phyloP scores from a whole-genome alignment of 2,329 filamentous ascomycete species.

The Calcarisporium arbuscula region DNA sequence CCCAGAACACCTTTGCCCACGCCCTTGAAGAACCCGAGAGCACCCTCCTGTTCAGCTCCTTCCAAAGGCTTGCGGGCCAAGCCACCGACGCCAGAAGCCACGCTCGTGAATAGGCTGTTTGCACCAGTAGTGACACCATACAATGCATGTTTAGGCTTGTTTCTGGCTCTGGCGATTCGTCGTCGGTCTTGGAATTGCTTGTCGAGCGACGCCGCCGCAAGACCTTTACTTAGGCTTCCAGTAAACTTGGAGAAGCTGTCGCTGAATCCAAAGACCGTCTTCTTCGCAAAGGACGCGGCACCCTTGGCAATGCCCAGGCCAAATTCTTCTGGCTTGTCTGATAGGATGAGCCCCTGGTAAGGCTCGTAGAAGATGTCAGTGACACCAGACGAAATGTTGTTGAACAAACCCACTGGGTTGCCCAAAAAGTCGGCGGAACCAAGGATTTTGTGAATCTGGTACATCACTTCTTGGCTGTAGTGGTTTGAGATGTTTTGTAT shows the following conservation, averaged over 20 bases:
- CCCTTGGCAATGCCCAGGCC: slow-evolving; percentile 94
- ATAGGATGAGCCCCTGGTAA: slow-evolving; percentile 95
- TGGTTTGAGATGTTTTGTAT: slow-evolving; percentile 84
- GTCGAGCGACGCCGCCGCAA: slow-evolving; percentile 91
- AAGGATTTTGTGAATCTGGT: slow-evolving; percentile 94
- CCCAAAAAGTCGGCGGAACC: slow-evolving; percentile 96
- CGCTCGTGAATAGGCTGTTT: slow-evolving; percentile 86
- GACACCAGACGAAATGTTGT: slow-evolving; percentile 94
- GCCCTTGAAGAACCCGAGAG: slow-evolving; percentile 92
- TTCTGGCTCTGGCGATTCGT: slow-evolving; percentile 86
- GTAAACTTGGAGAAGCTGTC: slow-evolving; percentile 98
- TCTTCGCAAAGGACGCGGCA: slow-evolving; percentile 95
- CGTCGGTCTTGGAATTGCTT: slow-evolving; percentile 98
- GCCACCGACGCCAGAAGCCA: slow-evolving; percentile 90
- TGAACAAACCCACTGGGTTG: slow-evolving; percentile 96
- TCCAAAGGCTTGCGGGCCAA: slow-evolving; percentile 90
- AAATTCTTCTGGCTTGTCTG: slow-evolving; percentile 89
- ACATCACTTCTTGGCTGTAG: slow-evolving; percentile 93
- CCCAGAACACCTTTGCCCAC: slow-evolving; percentile 92
- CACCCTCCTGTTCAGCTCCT: slow-evolving; percentile 91
- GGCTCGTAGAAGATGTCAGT: slow-evolving; percentile 99
- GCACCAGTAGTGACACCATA: slow-evolving; percentile 95
- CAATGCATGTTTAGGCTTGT: slow-evolving; percentile 92
- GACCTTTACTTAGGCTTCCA: slow-evolving; percentile 91
- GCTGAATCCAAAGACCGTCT: slow-evolving; percentile 93